Conservation (phyloP, 352 stramenopile genomes). For the Phytophthora quininea region DNA sequence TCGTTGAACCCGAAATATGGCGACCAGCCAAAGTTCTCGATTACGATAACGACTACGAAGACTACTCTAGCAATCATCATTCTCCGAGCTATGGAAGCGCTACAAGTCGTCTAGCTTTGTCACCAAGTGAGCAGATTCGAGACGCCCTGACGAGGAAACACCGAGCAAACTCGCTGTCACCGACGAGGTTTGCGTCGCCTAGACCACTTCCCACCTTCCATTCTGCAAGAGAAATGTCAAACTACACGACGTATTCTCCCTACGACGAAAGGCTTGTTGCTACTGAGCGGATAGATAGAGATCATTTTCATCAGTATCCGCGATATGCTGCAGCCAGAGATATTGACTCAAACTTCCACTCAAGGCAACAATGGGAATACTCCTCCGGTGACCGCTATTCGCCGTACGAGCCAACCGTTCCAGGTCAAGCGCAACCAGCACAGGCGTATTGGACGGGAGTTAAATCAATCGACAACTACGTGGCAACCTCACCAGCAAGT, state of each 20-base stretch:
- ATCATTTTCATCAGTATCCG: conserved; percentile 23
- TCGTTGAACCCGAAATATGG: conserved; percentile 21
- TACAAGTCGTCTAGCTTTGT: conserved; percentile 40
- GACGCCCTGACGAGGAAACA: conserved; percentile 53
- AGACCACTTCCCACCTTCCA: conserved; percentile 24
- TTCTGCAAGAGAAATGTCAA: conserved; percentile 42
- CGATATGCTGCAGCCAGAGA: conserved; percentile 12
- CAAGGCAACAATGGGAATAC: conserved; percentile 20
- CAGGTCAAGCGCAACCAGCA: conserved; percentile 15
- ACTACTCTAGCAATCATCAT: conserved; percentile 18
- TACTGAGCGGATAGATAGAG: conserved; percentile 47
- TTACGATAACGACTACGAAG: conserved; percentile 16
- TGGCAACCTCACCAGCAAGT: conserved; percentile 5
- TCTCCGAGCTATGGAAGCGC: conserved; percentile 20
- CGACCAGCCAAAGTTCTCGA: conserved; percentile 10
- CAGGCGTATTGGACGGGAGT: conserved; percentile 13
- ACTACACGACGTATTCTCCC: conserved; percentile 20
- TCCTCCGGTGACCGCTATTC: conserved; percentile 10
- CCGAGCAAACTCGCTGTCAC: conserved; percentile 29
- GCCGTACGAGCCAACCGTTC: conserved; percentile 17
- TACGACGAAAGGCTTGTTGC: conserved; percentile 31
- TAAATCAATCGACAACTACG: conserved; percentile 1
- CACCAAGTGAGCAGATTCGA: conserved; percentile 61
- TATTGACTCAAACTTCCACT: conserved; percentile 11
- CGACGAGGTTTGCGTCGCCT: conserved; percentile 4